Conservation (phyloP, 2,329 filamentous ascomycete species). For the Ceratocystis alfenasii region DNA sequence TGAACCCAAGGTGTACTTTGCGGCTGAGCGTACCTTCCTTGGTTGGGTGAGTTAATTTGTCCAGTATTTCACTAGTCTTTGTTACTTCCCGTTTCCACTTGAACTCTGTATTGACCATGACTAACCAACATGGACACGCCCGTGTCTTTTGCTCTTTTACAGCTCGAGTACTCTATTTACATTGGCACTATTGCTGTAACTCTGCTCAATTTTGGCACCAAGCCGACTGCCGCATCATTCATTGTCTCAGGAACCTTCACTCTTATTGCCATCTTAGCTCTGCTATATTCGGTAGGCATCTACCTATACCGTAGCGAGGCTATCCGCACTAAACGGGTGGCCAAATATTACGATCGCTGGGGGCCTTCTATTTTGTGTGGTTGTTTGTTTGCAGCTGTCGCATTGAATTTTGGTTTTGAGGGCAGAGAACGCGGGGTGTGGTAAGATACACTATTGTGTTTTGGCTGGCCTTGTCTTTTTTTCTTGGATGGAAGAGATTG, state of each 20-base stretch:
- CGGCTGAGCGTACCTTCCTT: slow-evolving; percentile 88
- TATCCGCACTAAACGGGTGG: slow-evolving; percentile 72
- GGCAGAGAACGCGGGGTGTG: slow-evolving; percentile 49
- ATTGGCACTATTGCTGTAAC: slow-evolving; percentile 78
- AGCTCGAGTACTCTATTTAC: slow-evolving; percentile 94
- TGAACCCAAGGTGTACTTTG: slow-evolving; percentile 96
- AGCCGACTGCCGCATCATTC: slow-evolving; percentile 48
- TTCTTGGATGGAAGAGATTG: too few species aligned
- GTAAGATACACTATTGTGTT: slow-evolving; percentile 28
- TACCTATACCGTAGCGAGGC: slow-evolving; percentile 82
- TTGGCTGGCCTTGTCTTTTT: not conserved
- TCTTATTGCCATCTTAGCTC: slow-evolving; percentile 59
- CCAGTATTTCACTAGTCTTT: not conserved
- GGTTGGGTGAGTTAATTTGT: slow-evolving; percentile 58
- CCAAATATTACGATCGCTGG: slow-evolving; percentile 81
- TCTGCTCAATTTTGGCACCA: slow-evolving; percentile 65
- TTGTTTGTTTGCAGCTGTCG: slow-evolving; percentile 60
- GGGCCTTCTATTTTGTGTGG: slow-evolving; percentile 68
- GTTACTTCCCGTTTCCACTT: not conserved
- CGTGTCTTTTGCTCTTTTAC: slow-evolving; percentile 1
- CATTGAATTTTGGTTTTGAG: slow-evolving; percentile 69
- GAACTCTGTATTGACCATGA: not conserved
- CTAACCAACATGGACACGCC: slow-evolving; percentile 18
- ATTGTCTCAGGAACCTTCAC: slow-evolving; percentile 68
- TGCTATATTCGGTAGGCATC: slow-evolving; percentile 72